A percentile compares a stretch with the other conserved stretches of the same genome.
phyloP scores from a whole-genome alignment of 1,284 basidiomycete species.

The Austroboletus niveus region DNA sequence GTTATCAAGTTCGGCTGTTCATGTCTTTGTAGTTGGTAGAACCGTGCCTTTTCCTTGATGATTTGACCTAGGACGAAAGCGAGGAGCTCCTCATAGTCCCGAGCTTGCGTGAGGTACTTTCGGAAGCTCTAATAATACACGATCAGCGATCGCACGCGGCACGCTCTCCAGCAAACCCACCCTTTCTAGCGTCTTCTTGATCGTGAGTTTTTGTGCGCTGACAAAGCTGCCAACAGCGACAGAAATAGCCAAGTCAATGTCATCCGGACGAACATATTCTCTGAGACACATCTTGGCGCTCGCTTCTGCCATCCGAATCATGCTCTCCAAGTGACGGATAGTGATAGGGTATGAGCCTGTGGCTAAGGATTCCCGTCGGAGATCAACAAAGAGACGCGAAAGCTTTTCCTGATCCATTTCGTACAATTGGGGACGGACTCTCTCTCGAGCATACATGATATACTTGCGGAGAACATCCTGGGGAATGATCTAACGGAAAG shows the following conservation, averaged over 20 bases:
- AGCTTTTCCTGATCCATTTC: slow-evolving; percentile 97
- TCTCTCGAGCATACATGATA: slow-evolving; percentile 98
- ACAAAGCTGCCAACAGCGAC: slow-evolving; percentile 96
- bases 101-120: slow-evolving; percentile 93
- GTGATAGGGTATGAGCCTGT: slow-evolving; percentile 99
- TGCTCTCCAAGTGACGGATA: slow-evolving; percentile 95
- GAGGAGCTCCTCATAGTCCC: slow-evolving; percentile 94
- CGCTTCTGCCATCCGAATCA: slow-evolving; percentile 99
- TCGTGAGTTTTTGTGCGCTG: slow-evolving; percentile 95
- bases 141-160: slow-evolving; percentile 13
- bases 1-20: slow-evolving; percentile 74
- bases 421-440: slow-evolving; percentile 88
- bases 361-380: slow-evolving; percentile 92
- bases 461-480: slow-evolving; percentile 98
- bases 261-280: slow-evolving; percentile 94
- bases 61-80: slow-evolving; percentile 93
- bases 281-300: slow-evolving; percentile 98
- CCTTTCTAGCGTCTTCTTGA: slow-evolving; percentile 96
- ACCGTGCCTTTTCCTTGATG: slow-evolving; percentile 91
- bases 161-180: slow-evolving; percentile 45
- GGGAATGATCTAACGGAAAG: slow-evolving; percentile 75
- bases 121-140: slow-evolving; percentile 73
- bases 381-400: slow-evolving; percentile 91
- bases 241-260: slow-evolving; percentile 96
- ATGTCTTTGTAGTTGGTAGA: slow-evolving; percentile 73